These are phyloP conservation scores for Manihot esculenta DNA, from an alignment of 441 rosid genomes.

Conservation along the genomic window DNA sequence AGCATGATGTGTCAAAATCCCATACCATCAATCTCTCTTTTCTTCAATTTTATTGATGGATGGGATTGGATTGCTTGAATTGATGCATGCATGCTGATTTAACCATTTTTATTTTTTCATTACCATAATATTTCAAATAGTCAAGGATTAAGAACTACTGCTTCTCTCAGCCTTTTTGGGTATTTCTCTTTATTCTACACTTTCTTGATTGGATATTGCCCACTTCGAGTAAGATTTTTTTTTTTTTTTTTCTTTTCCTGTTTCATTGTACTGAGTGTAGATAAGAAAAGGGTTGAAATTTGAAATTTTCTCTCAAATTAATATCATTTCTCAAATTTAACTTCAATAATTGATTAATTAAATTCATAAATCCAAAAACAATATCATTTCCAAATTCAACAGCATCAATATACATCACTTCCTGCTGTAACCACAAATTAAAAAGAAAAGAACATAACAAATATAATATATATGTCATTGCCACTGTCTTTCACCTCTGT, in stretches of 20 bases:
- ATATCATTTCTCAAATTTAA: no score
- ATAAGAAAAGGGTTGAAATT: constrained; percentile 1
- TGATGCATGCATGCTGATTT: constrained; percentile 15
- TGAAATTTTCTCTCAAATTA: not conserved
- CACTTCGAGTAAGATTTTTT: constrained; percentile 9
- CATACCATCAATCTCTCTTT: constrained; percentile 16
- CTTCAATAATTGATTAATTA: no score
- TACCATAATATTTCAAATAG: not conserved
- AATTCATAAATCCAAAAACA: no score
- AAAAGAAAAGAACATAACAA: no score
- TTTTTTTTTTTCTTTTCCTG: no score
- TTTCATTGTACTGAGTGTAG: constrained; percentile 2
- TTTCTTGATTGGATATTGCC: constrained; percentile 13
- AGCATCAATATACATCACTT: no score
- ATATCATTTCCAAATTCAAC: no score
- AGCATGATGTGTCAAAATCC: constrained; percentile 28
- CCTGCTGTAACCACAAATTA: no score
- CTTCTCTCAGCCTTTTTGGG: constrained; percentile 8
- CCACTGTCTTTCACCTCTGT: no score
- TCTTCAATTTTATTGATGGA: not conserved
- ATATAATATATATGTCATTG: no score
- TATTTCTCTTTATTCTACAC: constrained; percentile 2
- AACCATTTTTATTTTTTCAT: constrained; percentile 15
- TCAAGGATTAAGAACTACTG: no score
- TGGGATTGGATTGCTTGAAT: constrained; percentile 21